Evolutionary conservation across 768 basidiomycete species (phyloP).

Genomic region (Auricularia auricula-judae): DNA sequence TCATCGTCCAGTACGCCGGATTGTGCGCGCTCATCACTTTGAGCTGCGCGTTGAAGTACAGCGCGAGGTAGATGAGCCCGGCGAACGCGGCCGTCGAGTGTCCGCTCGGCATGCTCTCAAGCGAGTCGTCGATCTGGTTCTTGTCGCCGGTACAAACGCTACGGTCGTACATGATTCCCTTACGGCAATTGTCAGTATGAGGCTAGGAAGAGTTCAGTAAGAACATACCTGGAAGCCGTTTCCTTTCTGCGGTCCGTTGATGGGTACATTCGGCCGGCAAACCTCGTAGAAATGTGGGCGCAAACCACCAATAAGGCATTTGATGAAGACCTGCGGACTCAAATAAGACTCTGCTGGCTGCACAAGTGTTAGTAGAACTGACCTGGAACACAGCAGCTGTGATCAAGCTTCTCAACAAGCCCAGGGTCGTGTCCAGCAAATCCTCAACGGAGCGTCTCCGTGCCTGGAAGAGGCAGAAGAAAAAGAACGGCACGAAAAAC

Average conservation of each 20-base stretch:
- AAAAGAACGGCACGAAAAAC: slow-evolving; percentile 43
- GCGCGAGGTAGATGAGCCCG: slow-evolving; percentile 35
- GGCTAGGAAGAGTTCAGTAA: neutral
- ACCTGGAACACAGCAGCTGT: slow-evolving; percentile 33
- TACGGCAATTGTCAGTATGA: neutral
- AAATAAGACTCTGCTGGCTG: too few relatives aligned
- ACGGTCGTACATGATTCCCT: slow-evolving; percentile 37
- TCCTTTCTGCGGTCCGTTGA: slow-evolving; percentile 22
- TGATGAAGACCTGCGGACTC: slow-evolving; percentile 18
- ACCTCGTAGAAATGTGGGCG: slow-evolving; percentile 43
- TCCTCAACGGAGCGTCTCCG: slow-evolving; percentile 35
- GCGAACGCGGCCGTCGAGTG: slow-evolving; percentile 51
- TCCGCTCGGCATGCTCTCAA: slow-evolving; percentile 46
- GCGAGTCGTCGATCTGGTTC: slow-evolving; percentile 43
- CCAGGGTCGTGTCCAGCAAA: slow-evolving; percentile 40
- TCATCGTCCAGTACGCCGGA: slow-evolving; percentile 54
- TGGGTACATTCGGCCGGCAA: slow-evolving; percentile 34
- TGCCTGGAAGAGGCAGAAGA: slow-evolving; percentile 44
- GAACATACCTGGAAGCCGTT: slow-evolving; percentile 28
- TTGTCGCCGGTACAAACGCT: slow-evolving; percentile 44
- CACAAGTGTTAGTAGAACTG: neutral
- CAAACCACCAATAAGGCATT: slow-evolving; percentile 42
- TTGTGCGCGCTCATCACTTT: slow-evolving; percentile 51
- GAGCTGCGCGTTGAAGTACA: slow-evolving; percentile 44
- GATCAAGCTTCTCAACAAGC: slow-evolving; percentile 39